Percentiles rank a stretch among this genome's conserved stretches.
Evolutionary conservation across 2,329 filamentous ascomycete species (phyloP).

Genomic region (Aspergillus udagawae): DNA sequence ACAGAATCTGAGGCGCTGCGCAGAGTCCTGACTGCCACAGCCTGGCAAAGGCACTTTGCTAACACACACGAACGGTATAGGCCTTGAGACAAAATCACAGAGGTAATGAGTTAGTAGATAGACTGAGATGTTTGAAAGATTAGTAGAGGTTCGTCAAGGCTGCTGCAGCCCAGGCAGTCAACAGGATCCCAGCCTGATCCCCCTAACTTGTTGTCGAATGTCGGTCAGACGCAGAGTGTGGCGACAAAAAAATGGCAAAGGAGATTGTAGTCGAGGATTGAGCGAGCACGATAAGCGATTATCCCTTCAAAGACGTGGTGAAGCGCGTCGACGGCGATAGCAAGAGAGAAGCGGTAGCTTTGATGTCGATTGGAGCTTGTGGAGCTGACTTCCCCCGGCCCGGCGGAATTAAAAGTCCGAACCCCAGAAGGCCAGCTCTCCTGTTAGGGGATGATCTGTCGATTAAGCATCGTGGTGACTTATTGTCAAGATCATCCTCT

Average conservation of each 20-base stretch:
- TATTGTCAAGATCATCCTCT: background rate
- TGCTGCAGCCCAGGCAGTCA: conserved; percentile 12
- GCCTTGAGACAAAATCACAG: conserved; percentile 15
- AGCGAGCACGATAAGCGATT: background rate
- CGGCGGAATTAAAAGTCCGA: conserved; percentile 22
- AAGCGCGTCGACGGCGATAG: conserved; percentile 15
- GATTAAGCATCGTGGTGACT: background rate
- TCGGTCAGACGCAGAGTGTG: background rate
- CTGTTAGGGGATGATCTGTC: conserved; percentile 5
- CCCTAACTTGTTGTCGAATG: conserved; percentile 13
- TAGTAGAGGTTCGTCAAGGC: conserved; percentile 11
- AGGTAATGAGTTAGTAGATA: conserved; percentile 9
- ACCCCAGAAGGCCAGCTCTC: conserved; percentile 15
- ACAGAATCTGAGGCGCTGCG: conserved; percentile 19
- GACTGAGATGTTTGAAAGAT: conserved; percentile 10
- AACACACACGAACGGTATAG: conserved; percentile 18
- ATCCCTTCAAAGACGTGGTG: conserved; percentile 15
- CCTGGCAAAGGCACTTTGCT: conserved; percentile 14
- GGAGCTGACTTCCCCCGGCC: conserved; percentile 13
- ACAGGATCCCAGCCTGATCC: conserved; percentile 9
- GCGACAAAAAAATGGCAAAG: background rate
- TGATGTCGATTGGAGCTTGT: conserved; percentile 13
- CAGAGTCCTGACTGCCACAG: conserved; percentile 19
- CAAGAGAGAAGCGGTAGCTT: conserved; percentile 14
- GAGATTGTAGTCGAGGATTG: background rate